Evolutionary conservation across 1,284 basidiomycete genomes (phyloP).

Genomic region (Paramarasmius palmivorus): DNA sequence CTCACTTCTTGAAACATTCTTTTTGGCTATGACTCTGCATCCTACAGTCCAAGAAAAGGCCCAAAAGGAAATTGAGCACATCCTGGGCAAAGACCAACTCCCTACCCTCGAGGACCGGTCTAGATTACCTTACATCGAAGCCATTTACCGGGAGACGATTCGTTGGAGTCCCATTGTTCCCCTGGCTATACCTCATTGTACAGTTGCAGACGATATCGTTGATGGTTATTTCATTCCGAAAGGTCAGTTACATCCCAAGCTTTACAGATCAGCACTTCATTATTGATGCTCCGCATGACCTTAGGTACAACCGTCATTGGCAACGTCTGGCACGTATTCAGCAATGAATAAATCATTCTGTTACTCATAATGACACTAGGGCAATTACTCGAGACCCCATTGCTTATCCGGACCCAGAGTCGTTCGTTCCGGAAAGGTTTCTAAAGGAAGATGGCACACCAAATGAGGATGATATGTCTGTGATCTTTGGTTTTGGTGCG

Average conservation of each 20-base stretch:
- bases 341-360: neutral
- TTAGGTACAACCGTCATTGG: constrained; percentile 23
- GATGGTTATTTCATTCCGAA: constrained; percentile 28
- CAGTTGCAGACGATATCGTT: constrained; percentile 24
- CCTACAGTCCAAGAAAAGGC: constrained; percentile 40
- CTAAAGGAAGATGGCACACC: constrained; percentile 4
- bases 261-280: too few species aligned
- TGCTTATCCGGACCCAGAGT: constrained; percentile 22
- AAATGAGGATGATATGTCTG: too few species aligned
- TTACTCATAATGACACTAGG: too few species aligned
- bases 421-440: constrained; percentile 29
- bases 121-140: constrained; percentile 35
- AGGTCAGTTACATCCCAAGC: constrained; percentile 13
- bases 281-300: too few species aligned
- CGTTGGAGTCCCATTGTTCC: constrained; percentile 29
- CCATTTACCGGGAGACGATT: constrained; percentile 35
- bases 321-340: constrained; percentile 26
- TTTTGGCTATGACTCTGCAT: constrained; percentile 41
- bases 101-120: constrained; percentile 35
- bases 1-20: constrained; percentile 35
- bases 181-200: constrained; percentile 23
- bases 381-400: constrained; percentile 25
- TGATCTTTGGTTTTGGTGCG: too few species aligned
- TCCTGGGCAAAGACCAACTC: constrained; percentile 32
- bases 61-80: constrained; percentile 34